Base-by-base conservation (phyloP, 148 eudicot species). In the Amaranthus cruentus region DNA sequence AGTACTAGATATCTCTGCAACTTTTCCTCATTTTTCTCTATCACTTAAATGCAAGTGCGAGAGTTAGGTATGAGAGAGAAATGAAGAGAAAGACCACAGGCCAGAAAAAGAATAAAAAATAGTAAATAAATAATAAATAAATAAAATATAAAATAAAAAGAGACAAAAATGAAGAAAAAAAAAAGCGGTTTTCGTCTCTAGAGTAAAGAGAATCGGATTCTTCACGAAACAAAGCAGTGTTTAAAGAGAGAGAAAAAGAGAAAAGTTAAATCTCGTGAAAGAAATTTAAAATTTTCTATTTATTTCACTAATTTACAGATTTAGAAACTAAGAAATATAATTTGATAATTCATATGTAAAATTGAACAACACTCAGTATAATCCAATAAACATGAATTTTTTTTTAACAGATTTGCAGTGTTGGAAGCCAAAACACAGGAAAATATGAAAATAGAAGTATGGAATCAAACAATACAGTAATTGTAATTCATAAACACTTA, bases 171-270 rank as follows among this genome's bases (percentile, higher is more conserved):
- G 46, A 21, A 71, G 43, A 57, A 28, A 12, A 71, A 4, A 51
- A 55, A 67, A 78, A 64, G 62, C 47, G 54, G 59, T 73, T 73
- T 73, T 78, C 56, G 81, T 78, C 73, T 68, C 73, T 68, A 64
- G 81, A 68, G 77, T 68, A 51, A 61, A 47, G 69, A 61, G 81
- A 78, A 78, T 78, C 81, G 61, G 77, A 67, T 78, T 78, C 81
- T 52, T 78, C 69, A 70, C 69, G 73, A 76, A 62, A 60, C 7
- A 75, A 53, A 67, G 77, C 77, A 55, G 15, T 15, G 53, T 28
- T 28, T 28, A 71, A 60, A 11, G 5, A n/a, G 47, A 55, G n/a
- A 54, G 50, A 69, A 48, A 70, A 47, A 55, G 12, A 38, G 47
- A 1, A 18, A 15, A 48, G 13, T 8, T 6, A 47, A 3, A 50